Base-by-base conservation (phyloP, 208 protist genomes). In the Trypanosoma cruzi region DNA sequence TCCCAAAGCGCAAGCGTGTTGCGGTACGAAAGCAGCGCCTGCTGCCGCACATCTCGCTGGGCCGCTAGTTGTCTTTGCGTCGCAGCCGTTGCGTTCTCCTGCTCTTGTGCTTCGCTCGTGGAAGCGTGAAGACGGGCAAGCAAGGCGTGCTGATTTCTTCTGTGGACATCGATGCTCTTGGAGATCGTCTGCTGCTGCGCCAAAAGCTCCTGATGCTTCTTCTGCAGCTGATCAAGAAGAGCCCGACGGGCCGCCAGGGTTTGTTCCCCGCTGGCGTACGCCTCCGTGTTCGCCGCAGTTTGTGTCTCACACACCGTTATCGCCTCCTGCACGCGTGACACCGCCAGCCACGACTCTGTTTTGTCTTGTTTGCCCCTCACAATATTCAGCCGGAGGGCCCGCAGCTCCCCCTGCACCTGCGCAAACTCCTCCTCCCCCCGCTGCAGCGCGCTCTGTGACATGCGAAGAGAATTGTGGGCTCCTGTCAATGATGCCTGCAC, bases 301-400 rank as follows among this genome's bases (percentile, higher is more conserved):
- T 78, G 66, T 31, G 55, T 26, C 75, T 88, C 85, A 32, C 84
- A 53, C 31, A 55, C 59, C 20, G 49, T 71, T 13, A 58, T 60
- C 40, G 81, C 71, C 4, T 66, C 48, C 28, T 83, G 56, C 20
- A 94, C 76, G 1, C 79, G 68, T 44, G 75, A 75, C 44, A 91
- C 60, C 20, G 79, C 71, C 20, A 65, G 63, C 48, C 84, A 48
- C 53, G 75, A 84, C 42, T 85, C 79, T 14, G 40, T 55, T 54
- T 89, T 82, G 28, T 90, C 85, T 10, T 59, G 58, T 11, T 88
- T 71, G 13, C 71, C 70, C 5, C 72, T 63, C 24, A 73, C 74
- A 18, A 90, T 65, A 10, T 59, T 53, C 22, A 34, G 24, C 42
- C 81, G 84, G 55, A 83, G 59, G 2, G 61, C 72, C 7, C 73